Evolutionary conservation across 164 flowering plant species (phyloP).

Genomic region (Stephania cephalantha): DNA sequence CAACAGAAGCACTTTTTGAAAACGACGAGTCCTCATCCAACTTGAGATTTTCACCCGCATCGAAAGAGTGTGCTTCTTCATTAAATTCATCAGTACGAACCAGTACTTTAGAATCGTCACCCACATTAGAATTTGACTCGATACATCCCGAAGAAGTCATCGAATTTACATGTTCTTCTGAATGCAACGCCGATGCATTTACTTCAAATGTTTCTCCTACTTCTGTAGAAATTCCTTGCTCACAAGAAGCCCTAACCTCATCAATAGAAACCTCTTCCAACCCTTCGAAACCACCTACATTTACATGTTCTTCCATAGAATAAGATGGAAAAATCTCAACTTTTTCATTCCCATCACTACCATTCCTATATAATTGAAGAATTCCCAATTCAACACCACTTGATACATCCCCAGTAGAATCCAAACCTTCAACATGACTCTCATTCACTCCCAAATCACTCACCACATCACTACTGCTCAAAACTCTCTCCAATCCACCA

Average conservation of each 20-base stretch:
- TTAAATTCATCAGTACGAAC: conserved; percentile 6
- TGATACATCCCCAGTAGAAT: background rate
- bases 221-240: background rate
- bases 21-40: conserved; percentile 6
- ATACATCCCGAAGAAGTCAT: background rate
- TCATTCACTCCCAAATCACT: conserved; percentile 10
- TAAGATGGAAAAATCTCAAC: background rate
- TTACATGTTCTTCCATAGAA: conserved; percentile 5
- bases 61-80: background rate
- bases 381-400: conserved; percentile 12
- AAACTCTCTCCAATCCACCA: conserved; percentile 5
- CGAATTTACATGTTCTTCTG: conserved; percentile 9
- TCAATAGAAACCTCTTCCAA: conserved; percentile 10
- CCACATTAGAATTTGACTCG: conserved; percentile 5
- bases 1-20: conserved; percentile 1
- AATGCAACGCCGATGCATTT: conserved; percentile 7
- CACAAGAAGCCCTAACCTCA: conserved; percentile 3
- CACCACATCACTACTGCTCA: background rate
- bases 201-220: conserved; percentile 10
- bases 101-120: no score
- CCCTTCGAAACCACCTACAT: background rate
- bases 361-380: conserved; percentile 6
- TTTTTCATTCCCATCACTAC: conserved; percentile 4
- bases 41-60: conserved; percentile 3
- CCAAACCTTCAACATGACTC: conserved; percentile 3